Evolutionary conservation across 495 filamentous ascomycete species (phyloP).

Genomic region (Talaromyces adpressus): DNA sequence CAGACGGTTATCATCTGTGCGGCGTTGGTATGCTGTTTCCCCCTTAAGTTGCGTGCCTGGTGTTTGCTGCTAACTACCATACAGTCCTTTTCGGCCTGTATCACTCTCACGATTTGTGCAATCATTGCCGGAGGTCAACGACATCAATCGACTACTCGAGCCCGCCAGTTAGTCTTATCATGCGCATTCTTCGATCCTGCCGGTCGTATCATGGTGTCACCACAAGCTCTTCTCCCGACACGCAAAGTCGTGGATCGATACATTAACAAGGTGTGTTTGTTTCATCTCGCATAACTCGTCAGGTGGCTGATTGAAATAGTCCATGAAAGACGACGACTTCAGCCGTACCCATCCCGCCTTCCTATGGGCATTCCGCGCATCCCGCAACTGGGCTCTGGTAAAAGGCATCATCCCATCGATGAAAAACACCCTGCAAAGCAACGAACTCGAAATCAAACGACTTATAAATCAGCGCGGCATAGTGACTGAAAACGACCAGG

Average conservation of each 20-base stretch:
- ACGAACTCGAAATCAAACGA: conserved; percentile 22
- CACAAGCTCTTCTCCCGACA: conserved; percentile 73
- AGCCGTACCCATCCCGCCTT: conserved; percentile 72
- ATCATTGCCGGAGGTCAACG: conserved; percentile 49
- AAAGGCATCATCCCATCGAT: conserved; percentile 63
- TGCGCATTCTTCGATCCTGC: conserved; percentile 68
- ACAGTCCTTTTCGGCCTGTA: conserved; percentile 52
- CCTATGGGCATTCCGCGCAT: conserved; percentile 79
- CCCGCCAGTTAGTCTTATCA: conserved; percentile 72
- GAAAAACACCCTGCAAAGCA: conserved; percentile 47
- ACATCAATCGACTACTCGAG: conserved; percentile 52
- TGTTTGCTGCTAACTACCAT: background rate
- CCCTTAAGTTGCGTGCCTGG: background rate
- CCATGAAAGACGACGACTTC: conserved; percentile 66
- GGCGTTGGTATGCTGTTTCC: conserved; percentile 45
- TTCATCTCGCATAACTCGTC: background rate
- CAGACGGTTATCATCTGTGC: conserved; percentile 57
- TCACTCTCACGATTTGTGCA: conserved; percentile 49
- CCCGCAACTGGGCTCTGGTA: conserved; percentile 65
- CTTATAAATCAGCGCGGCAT: conserved; percentile 34
- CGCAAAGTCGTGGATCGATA: conserved; percentile 75
- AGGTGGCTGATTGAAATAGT: conserved; percentile 25
- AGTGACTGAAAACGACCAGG: conserved; percentile 29
- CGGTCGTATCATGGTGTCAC: conserved; percentile 70
- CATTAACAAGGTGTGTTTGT: conserved; percentile 50